These are phyloP conservation scores for Massarina eburnea DNA, from an alignment of 2,329 filamentous ascomycete genomes.

Conservation along the genomic window DNA sequence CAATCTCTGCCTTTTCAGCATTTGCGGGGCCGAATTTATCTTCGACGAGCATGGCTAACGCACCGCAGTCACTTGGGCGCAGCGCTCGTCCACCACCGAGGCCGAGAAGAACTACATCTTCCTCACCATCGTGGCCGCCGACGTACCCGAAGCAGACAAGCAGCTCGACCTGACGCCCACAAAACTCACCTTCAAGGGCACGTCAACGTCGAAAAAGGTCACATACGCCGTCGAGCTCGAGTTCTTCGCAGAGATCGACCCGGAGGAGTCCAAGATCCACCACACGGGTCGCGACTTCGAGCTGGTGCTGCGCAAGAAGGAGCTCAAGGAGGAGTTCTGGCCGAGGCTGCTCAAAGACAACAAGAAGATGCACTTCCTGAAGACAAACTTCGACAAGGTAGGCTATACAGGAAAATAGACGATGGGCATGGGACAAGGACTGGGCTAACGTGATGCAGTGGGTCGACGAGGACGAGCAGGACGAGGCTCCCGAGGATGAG, in stretches of 20 bases:
- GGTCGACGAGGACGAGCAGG: conserved; percentile 98
- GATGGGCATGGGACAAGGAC: not conserved
- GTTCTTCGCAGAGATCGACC: conserved; percentile 89
- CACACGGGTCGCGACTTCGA: conserved; percentile 88
- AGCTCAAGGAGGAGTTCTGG: conserved; percentile 93
- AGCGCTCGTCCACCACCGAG: conserved; percentile 83
- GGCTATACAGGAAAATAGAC: conserved; percentile 20
- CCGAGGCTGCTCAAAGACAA: conserved; percentile 87
- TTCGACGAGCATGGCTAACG: conserved; percentile 20
- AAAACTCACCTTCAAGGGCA: conserved; percentile 77
- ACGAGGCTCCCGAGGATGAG: conserved; percentile 83
- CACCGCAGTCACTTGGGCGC: conserved; percentile 85
- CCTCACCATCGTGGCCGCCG: conserved; percentile 85
- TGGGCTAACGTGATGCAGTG: conserved; percentile 58
- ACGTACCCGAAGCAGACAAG: conserved; percentile 73
- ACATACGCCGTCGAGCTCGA: conserved; percentile 85
- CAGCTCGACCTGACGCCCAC: conserved; percentile 82
- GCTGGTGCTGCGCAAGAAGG: conserved; percentile 95
- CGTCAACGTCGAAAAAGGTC: conserved; percentile 80
- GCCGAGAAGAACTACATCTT: conserved; percentile 91
- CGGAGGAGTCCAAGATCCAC: conserved; percentile 78
- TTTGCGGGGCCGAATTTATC: too few relatives aligned
- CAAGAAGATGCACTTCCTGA: conserved; percentile 91
- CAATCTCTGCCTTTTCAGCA: not conserved
- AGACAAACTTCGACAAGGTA: conserved; percentile 98